phyloP scores from a whole-genome alignment of 305 asterid genomes.

The Vinca major region DNA sequence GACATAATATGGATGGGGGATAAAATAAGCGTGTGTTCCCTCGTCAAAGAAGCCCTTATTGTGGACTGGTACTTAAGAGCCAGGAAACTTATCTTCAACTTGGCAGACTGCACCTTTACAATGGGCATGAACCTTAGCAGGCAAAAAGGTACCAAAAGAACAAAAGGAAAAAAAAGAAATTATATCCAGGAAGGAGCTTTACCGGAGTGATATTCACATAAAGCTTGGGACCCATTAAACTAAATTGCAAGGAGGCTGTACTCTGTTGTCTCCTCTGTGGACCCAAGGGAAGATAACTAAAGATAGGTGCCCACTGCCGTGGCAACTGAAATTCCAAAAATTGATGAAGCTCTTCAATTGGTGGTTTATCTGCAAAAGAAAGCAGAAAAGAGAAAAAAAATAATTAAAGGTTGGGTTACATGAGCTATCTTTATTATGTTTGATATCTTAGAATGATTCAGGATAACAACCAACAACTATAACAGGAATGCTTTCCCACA shows the following conservation, averaged over 20 bases:
- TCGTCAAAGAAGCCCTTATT: background rate
- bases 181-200: slow-evolving; percentile 20
- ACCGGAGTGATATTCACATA: slow-evolving; percentile 63
- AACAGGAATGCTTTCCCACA: background rate
- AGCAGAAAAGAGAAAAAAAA: slow-evolving; percentile 9
- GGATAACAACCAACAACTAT: slow-evolving; percentile 7
- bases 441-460: slow-evolving; percentile 3
- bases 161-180: background rate
- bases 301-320: slow-evolving; percentile 97
- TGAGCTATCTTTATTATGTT: background rate
- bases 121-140: background rate
- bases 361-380: slow-evolving; percentile 80
- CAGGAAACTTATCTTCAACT: background rate
- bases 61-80: background rate
- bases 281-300: slow-evolving; percentile 93
- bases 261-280: slow-evolving; percentile 78
- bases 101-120: background rate
- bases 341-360: slow-evolving; percentile 94
- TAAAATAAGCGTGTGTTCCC: background rate
- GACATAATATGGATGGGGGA: background rate
- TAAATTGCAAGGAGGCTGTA: slow-evolving; percentile 74
- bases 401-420: background rate
- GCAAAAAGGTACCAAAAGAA: background rate
- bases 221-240: slow-evolving; percentile 91
- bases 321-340: slow-evolving; percentile 97